Percentiles rank a stretch among this genome's conserved stretches.
Evolutionary conservation across 2,329 filamentous ascomycete genomes (phyloP).

Genomic region (Hypomyces perniciosus): DNA sequence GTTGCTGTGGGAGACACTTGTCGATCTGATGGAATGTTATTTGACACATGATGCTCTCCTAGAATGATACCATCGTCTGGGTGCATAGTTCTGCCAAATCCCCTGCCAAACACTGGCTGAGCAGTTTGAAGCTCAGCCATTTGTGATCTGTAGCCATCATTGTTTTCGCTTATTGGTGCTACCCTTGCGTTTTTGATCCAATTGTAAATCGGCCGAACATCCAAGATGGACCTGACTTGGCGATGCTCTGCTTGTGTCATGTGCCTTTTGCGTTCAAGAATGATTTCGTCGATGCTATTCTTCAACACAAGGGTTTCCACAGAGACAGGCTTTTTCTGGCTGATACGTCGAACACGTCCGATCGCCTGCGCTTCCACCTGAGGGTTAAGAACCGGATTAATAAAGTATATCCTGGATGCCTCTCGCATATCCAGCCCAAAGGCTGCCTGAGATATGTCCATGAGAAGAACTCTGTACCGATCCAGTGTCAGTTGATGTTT

Average conservation of each 20-base stretch:
- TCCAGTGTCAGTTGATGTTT: neutral
- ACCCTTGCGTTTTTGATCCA: conserved; percentile 53
- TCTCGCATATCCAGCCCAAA: conserved; percentile 80
- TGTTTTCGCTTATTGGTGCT: conserved; percentile 24
- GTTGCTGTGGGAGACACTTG: neutral
- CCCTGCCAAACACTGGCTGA: conserved; percentile 46
- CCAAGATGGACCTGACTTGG: conserved; percentile 50
- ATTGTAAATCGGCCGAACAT: conserved; percentile 51
- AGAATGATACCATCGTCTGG: conserved; percentile 42
- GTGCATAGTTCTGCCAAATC: conserved; percentile 36
- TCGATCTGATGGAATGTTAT: neutral
- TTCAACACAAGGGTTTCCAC: conserved; percentile 82
- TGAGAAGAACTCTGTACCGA: conserved; percentile 61
- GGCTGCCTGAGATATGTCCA: conserved; percentile 86
- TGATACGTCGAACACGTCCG: conserved; percentile 82
- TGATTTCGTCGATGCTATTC: conserved; percentile 78
- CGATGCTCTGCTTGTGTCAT: conserved; percentile 66
- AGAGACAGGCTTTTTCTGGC: conserved; percentile 69
- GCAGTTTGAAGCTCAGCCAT: conserved; percentile 41
- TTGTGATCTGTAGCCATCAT: conserved; percentile 36
- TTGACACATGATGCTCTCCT: conserved; percentile 15
- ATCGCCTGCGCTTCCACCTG: conserved; percentile 86
- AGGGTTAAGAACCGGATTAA: conserved; percentile 81
- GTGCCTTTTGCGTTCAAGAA: conserved; percentile 63
- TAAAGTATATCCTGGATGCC: conserved; percentile 81